Evolutionary conservation across 768 basidiomycete genomes (phyloP).

Genomic region (Suillus hirtellus): DNA sequence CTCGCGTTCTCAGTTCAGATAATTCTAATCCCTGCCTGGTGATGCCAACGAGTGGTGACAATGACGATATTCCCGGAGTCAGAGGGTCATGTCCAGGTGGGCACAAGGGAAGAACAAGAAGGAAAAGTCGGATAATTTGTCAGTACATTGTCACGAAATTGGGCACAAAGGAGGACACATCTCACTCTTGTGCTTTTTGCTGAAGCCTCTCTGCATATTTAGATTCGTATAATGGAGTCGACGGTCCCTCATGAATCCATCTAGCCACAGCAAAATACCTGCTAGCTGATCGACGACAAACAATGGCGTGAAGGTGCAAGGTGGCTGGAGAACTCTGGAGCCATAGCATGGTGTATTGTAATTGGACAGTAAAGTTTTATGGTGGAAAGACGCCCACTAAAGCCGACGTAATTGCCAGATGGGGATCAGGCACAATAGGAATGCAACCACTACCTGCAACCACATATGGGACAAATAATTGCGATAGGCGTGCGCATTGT

Average conservation of each 20-base stretch:
- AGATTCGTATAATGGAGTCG: slow-evolving; percentile 31
- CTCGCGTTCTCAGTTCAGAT: slow-evolving; percentile 33
- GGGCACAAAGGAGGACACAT: slow-evolving; percentile 16
- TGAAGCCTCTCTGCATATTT: slow-evolving; percentile 75
- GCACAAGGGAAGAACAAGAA: slow-evolving; percentile 12
- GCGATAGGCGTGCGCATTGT: slow-evolving; percentile 11
- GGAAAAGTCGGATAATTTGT: slow-evolving; percentile 21
- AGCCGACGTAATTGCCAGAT: neutral
- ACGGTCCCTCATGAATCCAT: slow-evolving; percentile 18
- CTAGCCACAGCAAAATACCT: slow-evolving; percentile 12
- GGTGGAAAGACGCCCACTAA: neutral
- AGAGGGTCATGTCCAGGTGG: slow-evolving; percentile 11
- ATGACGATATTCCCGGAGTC: slow-evolving; percentile 7
- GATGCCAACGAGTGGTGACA: neutral
- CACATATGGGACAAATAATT: slow-evolving; percentile 7
- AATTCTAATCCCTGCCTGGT: slow-evolving; percentile 47
- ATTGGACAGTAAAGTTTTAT: neutral
- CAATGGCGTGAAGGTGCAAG: neutral
- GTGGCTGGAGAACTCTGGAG: neutral
- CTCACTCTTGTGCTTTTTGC: slow-evolving; percentile 65
- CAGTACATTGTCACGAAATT: slow-evolving; percentile 17
- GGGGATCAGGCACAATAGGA: slow-evolving; percentile 18
- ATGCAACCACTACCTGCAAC: neutral
- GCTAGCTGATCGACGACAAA: neutral
- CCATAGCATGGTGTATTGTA: neutral